phyloP scores from a whole-genome alignment of 2,329 filamentous ascomycete species.

The Alternaria burnsii region DNA sequence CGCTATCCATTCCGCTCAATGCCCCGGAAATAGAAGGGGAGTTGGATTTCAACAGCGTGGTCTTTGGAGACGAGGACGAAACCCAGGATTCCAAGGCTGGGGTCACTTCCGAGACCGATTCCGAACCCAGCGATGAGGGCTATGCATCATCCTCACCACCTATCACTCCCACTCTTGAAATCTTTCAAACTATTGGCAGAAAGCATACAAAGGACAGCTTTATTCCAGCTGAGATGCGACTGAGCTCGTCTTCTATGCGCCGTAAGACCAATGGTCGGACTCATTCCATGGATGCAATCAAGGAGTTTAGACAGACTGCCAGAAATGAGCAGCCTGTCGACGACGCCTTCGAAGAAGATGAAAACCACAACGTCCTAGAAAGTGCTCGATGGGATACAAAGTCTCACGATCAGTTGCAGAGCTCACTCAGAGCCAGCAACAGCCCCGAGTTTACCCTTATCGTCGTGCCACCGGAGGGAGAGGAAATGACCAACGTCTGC shows the following conservation, averaged over 20 bases:
- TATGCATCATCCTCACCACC: constrained; percentile 19
- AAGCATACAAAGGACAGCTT: neutral
- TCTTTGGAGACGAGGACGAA: constrained; percentile 5
- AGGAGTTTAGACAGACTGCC: neutral
- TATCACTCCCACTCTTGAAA: neutral
- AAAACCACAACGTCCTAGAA: neutral
- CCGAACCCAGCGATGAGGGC: constrained; percentile 12
- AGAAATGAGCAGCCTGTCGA: neutral
- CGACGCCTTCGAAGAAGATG: neutral
- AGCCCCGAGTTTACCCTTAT: neutral
- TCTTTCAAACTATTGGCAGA: neutral
- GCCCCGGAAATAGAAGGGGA: neutral
- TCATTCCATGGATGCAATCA: constrained; percentile 17
- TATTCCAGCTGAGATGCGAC: neutral
- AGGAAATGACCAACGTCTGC: neutral
- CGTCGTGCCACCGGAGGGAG: neutral
- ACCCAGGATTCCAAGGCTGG: neutral
- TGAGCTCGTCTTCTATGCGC: neutral
- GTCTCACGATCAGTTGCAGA: neutral
- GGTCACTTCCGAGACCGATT: neutral
- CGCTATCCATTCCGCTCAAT: neutral
- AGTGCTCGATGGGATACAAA: neutral
- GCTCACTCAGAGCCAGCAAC: neutral
- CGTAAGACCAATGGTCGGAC: neutral
- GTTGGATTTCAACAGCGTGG: constrained; percentile 15